Conservation (phyloP, 345 rosid species). For the Rhodamnia argentea region DNA sequence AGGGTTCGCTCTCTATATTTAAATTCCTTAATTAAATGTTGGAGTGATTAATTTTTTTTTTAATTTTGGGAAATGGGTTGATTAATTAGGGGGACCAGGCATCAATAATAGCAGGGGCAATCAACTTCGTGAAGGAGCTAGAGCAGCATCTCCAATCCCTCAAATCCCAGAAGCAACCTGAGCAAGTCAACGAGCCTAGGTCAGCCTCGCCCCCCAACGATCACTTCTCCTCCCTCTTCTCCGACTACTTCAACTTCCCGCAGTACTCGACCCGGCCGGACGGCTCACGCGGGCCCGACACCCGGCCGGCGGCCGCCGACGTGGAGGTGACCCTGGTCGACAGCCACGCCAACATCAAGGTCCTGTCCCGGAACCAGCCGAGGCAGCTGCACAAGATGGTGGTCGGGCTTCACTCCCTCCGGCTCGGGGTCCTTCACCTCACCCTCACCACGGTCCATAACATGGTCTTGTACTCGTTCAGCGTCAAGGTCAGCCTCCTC, state of each 20-base stretch:
- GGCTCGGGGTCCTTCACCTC: constrained; percentile 40
- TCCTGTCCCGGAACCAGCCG: constrained; percentile 32
- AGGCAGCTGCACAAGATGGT: constrained; percentile 45
- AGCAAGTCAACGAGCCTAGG: background rate
- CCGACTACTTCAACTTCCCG: constrained; percentile 43
- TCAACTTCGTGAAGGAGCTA: constrained; percentile 58
- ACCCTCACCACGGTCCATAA: constrained; percentile 36
- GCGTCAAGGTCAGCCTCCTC: constrained; percentile 32
- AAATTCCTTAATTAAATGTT: too few species aligned
- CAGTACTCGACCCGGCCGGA: constrained; percentile 8
- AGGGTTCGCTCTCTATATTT: constrained; percentile 19
- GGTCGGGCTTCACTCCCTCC: constrained; percentile 30
- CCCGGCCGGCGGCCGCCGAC: constrained; percentile 24
- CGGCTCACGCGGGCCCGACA: background rate
- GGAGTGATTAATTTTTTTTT: background rate
- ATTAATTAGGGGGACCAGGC: constrained; percentile 60
- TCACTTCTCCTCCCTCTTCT: constrained; percentile 16
- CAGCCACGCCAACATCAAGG: constrained; percentile 47
- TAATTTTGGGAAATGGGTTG: background rate
- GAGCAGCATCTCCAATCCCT: constrained; percentile 53
- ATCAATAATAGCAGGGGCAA: constrained; percentile 69
- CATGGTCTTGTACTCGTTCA: constrained; percentile 43
- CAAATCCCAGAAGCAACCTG: constrained; percentile 22
- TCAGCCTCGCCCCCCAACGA: background rate
- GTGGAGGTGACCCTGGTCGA: constrained; percentile 62